phyloP scores from a whole-genome alignment of 2,329 filamentous ascomycete species.

The Trematosphaeria pertusa region DNA sequence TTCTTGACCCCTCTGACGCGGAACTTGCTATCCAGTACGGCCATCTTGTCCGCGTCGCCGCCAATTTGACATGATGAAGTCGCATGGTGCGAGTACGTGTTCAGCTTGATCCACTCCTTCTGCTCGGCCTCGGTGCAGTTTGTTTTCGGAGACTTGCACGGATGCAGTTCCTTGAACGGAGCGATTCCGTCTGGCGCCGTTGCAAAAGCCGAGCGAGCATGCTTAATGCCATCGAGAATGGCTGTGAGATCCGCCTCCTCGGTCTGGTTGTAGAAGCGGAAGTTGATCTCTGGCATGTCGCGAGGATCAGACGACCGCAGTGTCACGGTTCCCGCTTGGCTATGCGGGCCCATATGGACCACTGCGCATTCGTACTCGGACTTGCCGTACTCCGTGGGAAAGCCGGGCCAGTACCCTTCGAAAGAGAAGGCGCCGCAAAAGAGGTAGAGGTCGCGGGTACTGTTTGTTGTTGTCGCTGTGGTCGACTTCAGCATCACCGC shows the following conservation, averaged over 20 bases:
- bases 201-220: conserved; percentile 51
- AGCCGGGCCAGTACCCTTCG: conserved; percentile 59
- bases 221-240: conserved; percentile 62
- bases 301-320: conserved; percentile 65
- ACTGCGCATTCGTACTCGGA: conserved; percentile 57
- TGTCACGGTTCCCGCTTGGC: conserved; percentile 64
- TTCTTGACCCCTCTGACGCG: conserved; percentile 60
- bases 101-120: conserved; percentile 8
- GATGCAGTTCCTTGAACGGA: conserved; percentile 6
- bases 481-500: conserved; percentile 48
- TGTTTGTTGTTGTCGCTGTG: conserved; percentile 37
- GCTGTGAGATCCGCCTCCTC: conserved; percentile 56
- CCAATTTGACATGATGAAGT: conserved; percentile 66
- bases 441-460: conserved; percentile 59
- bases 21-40: conserved; percentile 63
- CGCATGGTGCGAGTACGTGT: conserved; percentile 56
- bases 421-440: conserved; percentile 59
- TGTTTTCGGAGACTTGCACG: background rate
- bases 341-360: conserved; percentile 57
- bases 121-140: conserved; percentile 8
- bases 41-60: conserved; percentile 53
- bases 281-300: conserved; percentile 63
- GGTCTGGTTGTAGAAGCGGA: conserved; percentile 29
- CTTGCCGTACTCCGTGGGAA: conserved; percentile 1
- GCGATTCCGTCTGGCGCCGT: background rate